Conservation (phyloP, 2,329 filamentous ascomycete genomes). For the Aspergillus sp. region DNA sequence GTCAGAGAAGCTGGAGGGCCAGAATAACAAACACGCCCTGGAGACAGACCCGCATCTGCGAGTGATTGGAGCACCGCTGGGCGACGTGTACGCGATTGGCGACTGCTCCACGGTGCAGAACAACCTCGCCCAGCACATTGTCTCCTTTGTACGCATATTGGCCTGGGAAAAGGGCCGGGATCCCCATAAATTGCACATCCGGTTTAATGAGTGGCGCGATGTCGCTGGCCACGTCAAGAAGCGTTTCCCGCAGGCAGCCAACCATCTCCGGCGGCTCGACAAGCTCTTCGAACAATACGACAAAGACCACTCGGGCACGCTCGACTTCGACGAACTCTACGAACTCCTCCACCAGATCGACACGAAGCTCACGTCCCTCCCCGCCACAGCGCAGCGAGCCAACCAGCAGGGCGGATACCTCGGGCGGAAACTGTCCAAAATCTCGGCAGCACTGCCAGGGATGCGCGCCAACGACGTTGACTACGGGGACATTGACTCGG, state of each 20-base stretch:
- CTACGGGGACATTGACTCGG: constrained; percentile 84
- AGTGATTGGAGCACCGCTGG: constrained; percentile 75
- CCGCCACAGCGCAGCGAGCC: constrained; percentile 89
- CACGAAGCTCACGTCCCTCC: constrained; percentile 83
- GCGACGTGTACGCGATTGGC: constrained; percentile 92
- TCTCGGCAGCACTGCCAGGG: constrained; percentile 67
- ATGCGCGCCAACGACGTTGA: constrained; percentile 69
- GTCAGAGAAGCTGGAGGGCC: constrained; percentile 63
- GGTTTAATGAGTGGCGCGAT: constrained; percentile 77
- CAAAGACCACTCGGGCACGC: constrained; percentile 81
- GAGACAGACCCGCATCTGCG: constrained; percentile 93
- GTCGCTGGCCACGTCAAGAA: constrained; percentile 76
- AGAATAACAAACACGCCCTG: constrained; percentile 82
- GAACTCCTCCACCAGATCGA: constrained; percentile 90
- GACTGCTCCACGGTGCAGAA: constrained; percentile 97
- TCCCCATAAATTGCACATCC: constrained; percentile 76
- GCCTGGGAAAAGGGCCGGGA: constrained; percentile 89
- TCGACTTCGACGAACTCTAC: constrained; percentile 85
- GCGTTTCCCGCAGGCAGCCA: constrained; percentile 81
- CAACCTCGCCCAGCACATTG: constrained; percentile 84
- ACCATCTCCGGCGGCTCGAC: constrained; percentile 80
- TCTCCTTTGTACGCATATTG: constrained; percentile 77
- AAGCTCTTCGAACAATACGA: constrained; percentile 88
- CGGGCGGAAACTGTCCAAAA: constrained; percentile 85
- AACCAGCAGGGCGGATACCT: constrained; percentile 94